A percentile compares a stretch with the other conserved stretches of the same genome.
Conservation (phyloP, 2,329 filamentous ascomycete species). For the Fusarium chuoi region DNA sequence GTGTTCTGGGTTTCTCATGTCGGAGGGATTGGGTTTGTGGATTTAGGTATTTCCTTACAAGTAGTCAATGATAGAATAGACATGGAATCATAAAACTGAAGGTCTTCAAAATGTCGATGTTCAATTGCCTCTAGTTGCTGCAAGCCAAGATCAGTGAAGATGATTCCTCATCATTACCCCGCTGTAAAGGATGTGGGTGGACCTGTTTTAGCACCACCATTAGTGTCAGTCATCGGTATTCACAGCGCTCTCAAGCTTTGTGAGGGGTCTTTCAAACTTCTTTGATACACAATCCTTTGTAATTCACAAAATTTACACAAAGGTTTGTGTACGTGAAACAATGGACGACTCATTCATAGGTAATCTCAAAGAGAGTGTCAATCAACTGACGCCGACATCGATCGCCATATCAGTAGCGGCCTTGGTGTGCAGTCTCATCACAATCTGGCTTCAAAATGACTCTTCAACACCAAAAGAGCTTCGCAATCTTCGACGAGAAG, state of each 20-base stretch:
- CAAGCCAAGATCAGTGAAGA: background rate
- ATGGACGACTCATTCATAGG: background rate
- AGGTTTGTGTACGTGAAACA: background rate
- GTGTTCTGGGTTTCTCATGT: background rate
- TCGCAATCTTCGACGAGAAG: conserved; percentile 20
- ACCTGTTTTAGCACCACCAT: background rate
- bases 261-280: background rate
- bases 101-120: too few relatives aligned
- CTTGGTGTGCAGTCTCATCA: background rate
- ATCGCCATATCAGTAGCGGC: background rate
- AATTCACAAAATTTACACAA: background rate
- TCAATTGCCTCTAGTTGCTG: background rate
- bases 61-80: background rate
- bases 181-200: background rate
- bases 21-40: background rate
- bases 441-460: background rate
- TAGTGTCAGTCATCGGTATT: background rate
- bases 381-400: background rate
- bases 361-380: background rate
- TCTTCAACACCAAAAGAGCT: background rate
- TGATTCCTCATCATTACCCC: conserved; percentile 5
- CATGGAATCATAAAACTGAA: background rate
- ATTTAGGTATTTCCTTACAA: background rate
- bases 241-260: background rate
- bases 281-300: background rate